These are phyloP conservation scores for Curvularia spicifera DNA, from an alignment of 2,329 filamentous ascomycete genomes.

Conservation along the genomic window DNA sequence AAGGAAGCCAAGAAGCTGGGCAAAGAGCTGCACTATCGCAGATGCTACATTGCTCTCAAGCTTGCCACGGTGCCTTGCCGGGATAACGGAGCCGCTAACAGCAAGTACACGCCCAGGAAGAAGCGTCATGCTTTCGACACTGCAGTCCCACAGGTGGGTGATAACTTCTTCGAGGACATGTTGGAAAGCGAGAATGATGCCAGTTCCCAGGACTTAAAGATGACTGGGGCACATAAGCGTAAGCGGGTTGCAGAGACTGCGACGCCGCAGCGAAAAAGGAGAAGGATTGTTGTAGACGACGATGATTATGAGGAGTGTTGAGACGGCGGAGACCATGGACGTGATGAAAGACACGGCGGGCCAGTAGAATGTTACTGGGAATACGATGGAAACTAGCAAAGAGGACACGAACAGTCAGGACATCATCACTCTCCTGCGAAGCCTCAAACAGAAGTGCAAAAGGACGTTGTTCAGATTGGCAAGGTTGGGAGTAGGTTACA, in stretches of 20 bases:
- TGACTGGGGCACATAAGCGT: background rate
- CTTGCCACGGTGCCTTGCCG: constrained; percentile 14
- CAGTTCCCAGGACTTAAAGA: background rate
- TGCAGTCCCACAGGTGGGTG: constrained; percentile 15
- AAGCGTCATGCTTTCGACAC: constrained; percentile 19
- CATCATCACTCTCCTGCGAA: background rate
- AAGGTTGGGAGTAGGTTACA: background rate
- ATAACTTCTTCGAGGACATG: constrained; percentile 26
- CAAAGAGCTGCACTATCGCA: constrained; percentile 14
- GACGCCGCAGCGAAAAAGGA: background rate
- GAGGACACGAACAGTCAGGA: background rate
- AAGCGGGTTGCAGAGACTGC: background rate
- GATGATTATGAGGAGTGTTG: background rate
- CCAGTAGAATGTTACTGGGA: background rate
- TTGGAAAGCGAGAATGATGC: background rate
- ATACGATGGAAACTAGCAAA: background rate
- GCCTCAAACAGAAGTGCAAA: background rate
- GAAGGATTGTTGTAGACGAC: background rate
- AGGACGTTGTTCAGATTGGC: background rate
- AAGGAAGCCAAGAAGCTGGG: background rate
- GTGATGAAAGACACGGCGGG: background rate
- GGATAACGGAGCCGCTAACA: background rate
- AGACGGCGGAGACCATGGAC: background rate
- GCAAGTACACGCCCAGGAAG: constrained; percentile 2
- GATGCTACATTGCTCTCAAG: constrained; percentile 24